Percentiles rank a stretch among this genome's conserved stretches.
phyloP scores from a whole-genome alignment of 768 basidiomycete species.

The Lactifluus echinatus region DNA sequence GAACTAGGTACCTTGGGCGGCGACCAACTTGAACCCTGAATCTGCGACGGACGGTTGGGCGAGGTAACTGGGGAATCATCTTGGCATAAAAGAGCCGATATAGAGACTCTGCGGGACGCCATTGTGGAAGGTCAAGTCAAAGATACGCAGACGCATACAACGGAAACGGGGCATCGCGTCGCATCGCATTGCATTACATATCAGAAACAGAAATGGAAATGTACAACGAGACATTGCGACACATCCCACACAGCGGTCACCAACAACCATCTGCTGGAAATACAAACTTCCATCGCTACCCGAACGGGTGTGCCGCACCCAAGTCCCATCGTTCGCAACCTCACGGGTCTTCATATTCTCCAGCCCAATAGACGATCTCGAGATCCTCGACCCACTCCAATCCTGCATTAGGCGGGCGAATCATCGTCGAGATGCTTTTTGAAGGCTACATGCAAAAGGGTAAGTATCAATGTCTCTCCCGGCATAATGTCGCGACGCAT shows the following conservation, averaged over 20 bases:
- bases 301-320: conserved; percentile 64
- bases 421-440: conserved; percentile 90
- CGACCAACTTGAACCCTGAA: background rate
- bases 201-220: conserved; percentile 28
- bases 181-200: no score
- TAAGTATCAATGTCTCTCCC: conserved; percentile 12
- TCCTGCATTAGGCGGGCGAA: conserved; percentile 57
- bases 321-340: conserved; percentile 62
- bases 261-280: conserved; percentile 46
- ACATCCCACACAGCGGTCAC: conserved; percentile 56
- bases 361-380: conserved; percentile 83
- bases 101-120: conserved; percentile 64
- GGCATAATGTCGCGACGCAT: background rate
- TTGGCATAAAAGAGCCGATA: conserved; percentile 64
- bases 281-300: conserved; percentile 26
- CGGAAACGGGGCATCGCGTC: background rate
- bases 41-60: background rate
- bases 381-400: conserved; percentile 73
- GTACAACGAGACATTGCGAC: conserved; percentile 93
- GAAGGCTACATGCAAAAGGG: conserved; percentile 37
- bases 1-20: conserved; percentile 5
- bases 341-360: conserved; percentile 42
- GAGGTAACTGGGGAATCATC: conserved; percentile 23
- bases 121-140: conserved; percentile 28
- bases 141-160: background rate